Base-by-base conservation (phyloP, 805 yeast genomes). In the Sugiyamaella americana region DNA sequence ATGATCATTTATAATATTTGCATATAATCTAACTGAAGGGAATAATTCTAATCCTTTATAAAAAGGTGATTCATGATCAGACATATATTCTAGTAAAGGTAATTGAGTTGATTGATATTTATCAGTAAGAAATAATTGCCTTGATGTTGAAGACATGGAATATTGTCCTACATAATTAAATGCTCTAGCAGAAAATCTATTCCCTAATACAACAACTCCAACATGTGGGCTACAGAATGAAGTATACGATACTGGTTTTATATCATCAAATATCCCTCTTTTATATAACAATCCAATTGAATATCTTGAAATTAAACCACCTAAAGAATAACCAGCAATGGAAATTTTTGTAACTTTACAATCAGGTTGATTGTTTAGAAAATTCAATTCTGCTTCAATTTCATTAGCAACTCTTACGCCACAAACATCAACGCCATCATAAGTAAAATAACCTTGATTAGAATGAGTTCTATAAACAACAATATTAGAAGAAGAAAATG, bases 391-490 rank as follows among this genome's bases (percentile, higher is more conserved):
- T 1, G 50, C 54, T 17, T 68, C 61, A 41, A 87, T 79, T 63
- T 87, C 95, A 44, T 74, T 74, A 1, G 84, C 79, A 5, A 85
- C 82, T 19, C 94, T 69, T 42, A 79, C 70, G 1, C 95, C 95
- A 58, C 93, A 86, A 22, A 86, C 79, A 54, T 87, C 95, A 19
- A 87, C 79, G 1, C 96, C 96, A 59, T 87, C 96, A 56, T 86
- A 82, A 2, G 95, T 87, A 58, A 76, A 75, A 59, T 79, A 84
- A 4, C 89, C 91, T 46, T 78, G 74, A 58, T 82, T 84, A 17
- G 82, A 70, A 24, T 72, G 73, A 0, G 87, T 72, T 39, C 74
- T 69, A 56, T 78, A 75, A 19, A 78, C 72, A 2, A 73, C 61
- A 1, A 67, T 48, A n/a, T 40, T 29, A 35, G 54, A 38, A 8